Evolutionary conservation across 441 rosid species (phyloP).

Genomic region (Geranium incanum): DNA sequence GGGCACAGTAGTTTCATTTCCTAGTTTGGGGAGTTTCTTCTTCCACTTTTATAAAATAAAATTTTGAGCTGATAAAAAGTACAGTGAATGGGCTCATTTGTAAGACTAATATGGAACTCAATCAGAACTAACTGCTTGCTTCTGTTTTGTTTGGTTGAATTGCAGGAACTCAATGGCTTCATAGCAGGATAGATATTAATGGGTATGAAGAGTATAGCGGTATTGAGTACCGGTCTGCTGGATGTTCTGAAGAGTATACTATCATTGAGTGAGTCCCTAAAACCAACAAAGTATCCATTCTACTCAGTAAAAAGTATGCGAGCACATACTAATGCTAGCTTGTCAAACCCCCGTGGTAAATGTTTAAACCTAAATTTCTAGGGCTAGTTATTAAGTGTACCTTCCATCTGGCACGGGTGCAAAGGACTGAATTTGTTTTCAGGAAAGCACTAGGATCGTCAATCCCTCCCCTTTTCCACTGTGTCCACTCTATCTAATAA

Average conservation of each 20-base stretch:
- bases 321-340: background rate
- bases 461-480: background rate
- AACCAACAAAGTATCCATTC: background rate
- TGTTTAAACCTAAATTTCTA: background rate
- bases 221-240: conserved; percentile 82
- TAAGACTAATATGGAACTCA: background rate
- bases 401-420: background rate
- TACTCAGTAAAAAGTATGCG: background rate
- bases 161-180: conserved; percentile 87
- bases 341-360: background rate
- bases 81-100: background rate
- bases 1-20: too few relatives aligned
- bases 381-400: background rate
- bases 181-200: conserved; percentile 64
- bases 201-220: conserved; percentile 94
- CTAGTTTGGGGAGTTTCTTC: too few relatives aligned
- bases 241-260: conserved; percentile 75
- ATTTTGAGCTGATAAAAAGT: background rate
- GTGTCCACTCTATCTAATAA: background rate
- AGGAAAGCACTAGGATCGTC: background rate
- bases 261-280: conserved; percentile 54
- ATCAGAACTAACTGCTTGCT: background rate
- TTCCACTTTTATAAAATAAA: too few relatives aligned
- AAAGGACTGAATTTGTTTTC: background rate
- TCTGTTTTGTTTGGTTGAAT: conserved; percentile 1